These are phyloP conservation scores for Talaromyces proteolyticus DNA, from an alignment of 495 filamentous ascomycete species.

Conservation along the genomic window DNA sequence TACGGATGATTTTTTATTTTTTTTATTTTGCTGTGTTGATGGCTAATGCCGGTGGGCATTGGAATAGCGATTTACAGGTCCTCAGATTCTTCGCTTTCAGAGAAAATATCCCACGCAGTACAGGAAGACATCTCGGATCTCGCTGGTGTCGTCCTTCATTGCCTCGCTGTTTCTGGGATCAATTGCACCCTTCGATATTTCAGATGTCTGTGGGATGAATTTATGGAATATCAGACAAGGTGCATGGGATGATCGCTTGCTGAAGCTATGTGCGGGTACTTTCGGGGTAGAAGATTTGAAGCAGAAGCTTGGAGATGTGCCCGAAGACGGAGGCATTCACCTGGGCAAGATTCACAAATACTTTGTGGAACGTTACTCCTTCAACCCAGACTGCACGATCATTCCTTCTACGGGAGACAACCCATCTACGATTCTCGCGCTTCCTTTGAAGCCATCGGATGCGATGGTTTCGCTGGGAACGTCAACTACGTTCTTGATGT, in stretches of 20 bases:
- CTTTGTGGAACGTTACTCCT: slow-evolving; percentile 72
- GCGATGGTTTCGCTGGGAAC: slow-evolving; percentile 94
- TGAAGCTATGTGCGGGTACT: slow-evolving; percentile 71
- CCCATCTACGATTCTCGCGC: slow-evolving; percentile 85
- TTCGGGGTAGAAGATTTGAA: slow-evolving; percentile 61
- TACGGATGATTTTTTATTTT: neutral
- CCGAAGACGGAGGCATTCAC: slow-evolving; percentile 70
- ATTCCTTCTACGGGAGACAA: slow-evolving; percentile 93
- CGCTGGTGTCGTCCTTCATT: slow-evolving; percentile 90
- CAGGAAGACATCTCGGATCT: slow-evolving; percentile 72
- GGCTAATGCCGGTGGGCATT: too few relatives aligned
- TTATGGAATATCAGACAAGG: slow-evolving; percentile 82
- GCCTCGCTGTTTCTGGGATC: slow-evolving; percentile 84
- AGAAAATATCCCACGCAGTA: slow-evolving; percentile 76
- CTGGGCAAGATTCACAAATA: slow-evolving; percentile 70
- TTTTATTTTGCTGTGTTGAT: too few relatives aligned
- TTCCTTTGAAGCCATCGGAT: slow-evolving; percentile 79
- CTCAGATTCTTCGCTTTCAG: slow-evolving; percentile 87
- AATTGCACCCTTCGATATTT: slow-evolving; percentile 86
- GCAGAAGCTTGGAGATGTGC: slow-evolving; percentile 73
- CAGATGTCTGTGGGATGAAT: slow-evolving; percentile 95
- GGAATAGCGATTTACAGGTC: slow-evolving; percentile 87
- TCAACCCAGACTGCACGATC: slow-evolving; percentile 66
- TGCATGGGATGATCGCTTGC: slow-evolving; percentile 64
- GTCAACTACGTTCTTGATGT: slow-evolving; percentile 95